Base-by-base conservation (phyloP, 805 yeast genomes). In the Candida argentea region DNA sequence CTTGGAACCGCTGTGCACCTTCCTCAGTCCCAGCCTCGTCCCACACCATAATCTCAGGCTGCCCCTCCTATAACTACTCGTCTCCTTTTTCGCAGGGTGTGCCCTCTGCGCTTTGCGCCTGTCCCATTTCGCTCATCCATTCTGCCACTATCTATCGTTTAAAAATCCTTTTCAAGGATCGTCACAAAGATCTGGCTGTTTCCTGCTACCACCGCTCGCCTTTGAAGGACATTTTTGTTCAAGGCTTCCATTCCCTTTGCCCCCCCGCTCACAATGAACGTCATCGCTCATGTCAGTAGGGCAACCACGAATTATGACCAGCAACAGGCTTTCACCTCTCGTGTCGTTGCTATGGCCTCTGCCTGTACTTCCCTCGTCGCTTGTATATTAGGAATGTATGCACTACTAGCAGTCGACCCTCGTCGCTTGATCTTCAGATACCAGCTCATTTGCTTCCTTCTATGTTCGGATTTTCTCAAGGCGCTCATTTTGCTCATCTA, bases 381-480 rank as follows among this genome's bases (percentile, higher is more conserved):
- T 24, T 81, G 87, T n/a, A 39, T 77, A 4, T 38, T 63, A 1
- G 76, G 82, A 5, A 58, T 82, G 33, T 83, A 77, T 48, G 52
- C 67, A 33, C 64, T 75, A 32, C 53, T 61, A 3, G 73, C 78
- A 31, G 76, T 79, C 18, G 86, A 79, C 46, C 80, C 76, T 2
- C 55, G 72, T 35, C 59, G 74, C 29, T 42, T 69, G 20, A 73
- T 73, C 14, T 81, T 81, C 52, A 61, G 86, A 26, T 89, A 80
- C 48, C 75, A 74, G 32, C 61, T 86, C 35, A 76, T 85, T 38
- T 56, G 73, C 25, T 70, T 78, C 29, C 57, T 86, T 29, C 60
- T 83, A n/a, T 51, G 68, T 10, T 83, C 73, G 47, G 95, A 86
- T 51, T 68, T 82, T 34, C 47, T 83, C 22, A 85, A 86, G 49